phyloP scores from a whole-genome alignment of 2,329 filamentous ascomycete species.

The Talaromyces atroroseus region DNA sequence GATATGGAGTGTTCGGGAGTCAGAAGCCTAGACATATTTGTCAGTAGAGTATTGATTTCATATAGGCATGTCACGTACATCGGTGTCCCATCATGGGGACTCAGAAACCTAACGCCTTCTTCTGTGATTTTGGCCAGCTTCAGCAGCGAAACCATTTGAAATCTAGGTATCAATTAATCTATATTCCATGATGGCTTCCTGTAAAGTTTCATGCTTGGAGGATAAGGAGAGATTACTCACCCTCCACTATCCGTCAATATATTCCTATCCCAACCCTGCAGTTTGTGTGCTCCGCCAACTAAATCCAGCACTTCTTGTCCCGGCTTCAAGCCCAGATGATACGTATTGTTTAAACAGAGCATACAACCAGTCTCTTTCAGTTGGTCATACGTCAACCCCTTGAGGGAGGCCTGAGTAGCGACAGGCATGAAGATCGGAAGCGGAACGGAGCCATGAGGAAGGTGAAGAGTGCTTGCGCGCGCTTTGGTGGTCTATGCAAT shows the following conservation, averaged over 20 bases:
- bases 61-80: constrained; percentile 53
- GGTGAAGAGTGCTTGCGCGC: constrained; percentile 75
- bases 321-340: constrained; percentile 90
- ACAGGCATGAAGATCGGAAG: constrained; percentile 98
- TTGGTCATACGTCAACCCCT: constrained; percentile 88
- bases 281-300: constrained; percentile 84
- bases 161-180: constrained; percentile 50
- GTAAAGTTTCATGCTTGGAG: background rate
- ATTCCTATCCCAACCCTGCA: constrained; percentile 94
- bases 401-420: constrained; percentile 91
- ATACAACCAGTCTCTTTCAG: constrained; percentile 83
- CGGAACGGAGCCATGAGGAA: constrained; percentile 86
- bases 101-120: constrained; percentile 91
- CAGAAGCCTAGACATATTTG: constrained; percentile 55
- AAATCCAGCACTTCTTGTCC: constrained; percentile 83
- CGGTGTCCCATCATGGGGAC: constrained; percentile 86
- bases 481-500: constrained; percentile 76
- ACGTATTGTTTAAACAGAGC: constrained; percentile 95
- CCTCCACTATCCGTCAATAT: constrained; percentile 68
- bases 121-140: constrained; percentile 92
- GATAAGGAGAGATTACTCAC: constrained; percentile 28
- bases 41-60: background rate
- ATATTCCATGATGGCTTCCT: background rate
- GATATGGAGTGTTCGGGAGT: constrained; percentile 96
- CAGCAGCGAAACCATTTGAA: constrained; percentile 97